Conservation (phyloP, 371 early-diverging fungal species). For the Mucor irregularis region DNA sequence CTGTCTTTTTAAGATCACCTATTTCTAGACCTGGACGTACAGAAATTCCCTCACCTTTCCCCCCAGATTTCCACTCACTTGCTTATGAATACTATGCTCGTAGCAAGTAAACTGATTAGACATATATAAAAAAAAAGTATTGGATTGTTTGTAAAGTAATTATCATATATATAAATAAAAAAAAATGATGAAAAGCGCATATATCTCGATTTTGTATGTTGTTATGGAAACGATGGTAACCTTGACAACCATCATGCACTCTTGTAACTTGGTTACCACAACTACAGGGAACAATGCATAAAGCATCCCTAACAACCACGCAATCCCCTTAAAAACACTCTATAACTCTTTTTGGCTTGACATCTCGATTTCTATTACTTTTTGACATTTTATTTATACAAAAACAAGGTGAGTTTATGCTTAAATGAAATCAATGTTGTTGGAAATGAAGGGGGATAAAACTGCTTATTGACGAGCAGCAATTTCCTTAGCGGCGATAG, state of each 20-base stretch:
- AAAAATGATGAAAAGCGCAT: slow-evolving; percentile 5
- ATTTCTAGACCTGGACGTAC: slow-evolving; percentile 82
- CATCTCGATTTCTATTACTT: no score
- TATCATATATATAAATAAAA: slow-evolving; percentile 2
- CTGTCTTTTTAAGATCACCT: slow-evolving; percentile 87
- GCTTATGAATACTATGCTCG: slow-evolving; percentile 90
- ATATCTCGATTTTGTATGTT: no score
- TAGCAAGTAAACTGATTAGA: slow-evolving; percentile 32
- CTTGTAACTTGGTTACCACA: no score
- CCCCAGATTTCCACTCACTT: slow-evolving; percentile 87
- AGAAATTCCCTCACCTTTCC: slow-evolving; percentile 94
- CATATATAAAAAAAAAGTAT: background rate
- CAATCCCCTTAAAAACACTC: no score
- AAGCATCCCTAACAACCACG: no score
- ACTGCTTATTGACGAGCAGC: slow-evolving; percentile 54
- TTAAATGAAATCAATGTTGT: background rate
- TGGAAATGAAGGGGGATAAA: background rate
- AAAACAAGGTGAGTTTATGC: background rate
- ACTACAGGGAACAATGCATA: no score
- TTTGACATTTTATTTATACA: no score
- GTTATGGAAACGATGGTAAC: no score
- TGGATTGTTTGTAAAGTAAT: no score
- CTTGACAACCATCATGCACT: no score
- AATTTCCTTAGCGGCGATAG: slow-evolving; percentile 68
- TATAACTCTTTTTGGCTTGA: no score